Evolutionary conservation across 345 rosid species (phyloP), one percentile per base, ranked within the genome.

Genomic region (Gossypioides kirkii): DNA sequence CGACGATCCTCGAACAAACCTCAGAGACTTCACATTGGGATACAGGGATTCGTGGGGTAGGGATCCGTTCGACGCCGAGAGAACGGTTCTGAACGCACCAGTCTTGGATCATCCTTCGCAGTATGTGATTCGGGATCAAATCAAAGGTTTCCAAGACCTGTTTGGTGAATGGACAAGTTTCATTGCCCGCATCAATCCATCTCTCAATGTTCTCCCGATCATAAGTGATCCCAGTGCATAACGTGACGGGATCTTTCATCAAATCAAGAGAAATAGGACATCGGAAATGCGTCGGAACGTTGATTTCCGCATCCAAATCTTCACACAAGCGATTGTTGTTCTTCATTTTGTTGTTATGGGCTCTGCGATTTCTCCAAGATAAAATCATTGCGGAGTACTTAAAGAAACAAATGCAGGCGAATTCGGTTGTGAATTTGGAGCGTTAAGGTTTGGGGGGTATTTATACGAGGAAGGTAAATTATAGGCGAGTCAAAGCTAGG

Each of bases 201-300:
- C 69, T 88, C 81, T 93, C 98, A 6, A 93, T 90, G 77, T 77
- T 89, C 46, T 82, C 87, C 0, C 98, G 87, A 75, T 92, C 98
- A 50, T 90, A 92, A 0, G 98, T 89, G 50, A 90, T 89, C 77
- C 98, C 96, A 0, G 94, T 84, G 1, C 86, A 85, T 22, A 90
- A 61, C 6, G 91, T 92, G 36, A 92, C 93, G 23, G 98, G 96
- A 76, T 92, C 98, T 71, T 89, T 92, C 98, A 92, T 90, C 72
- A 92, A 50, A 8, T 92, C 98, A 3, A 90, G 80, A 0, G 96
- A 89, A 20, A 90, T 87, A 32, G 98, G 98, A 72, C 98, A 92
- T 18, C 84, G 88, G 80, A 92, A 90, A 73, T 90, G 88, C 59
- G 74, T 77, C 0, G 98, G 96, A 6, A 86, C 74, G 0, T 79